Percentiles rank a stretch among this genome's conserved stretches.
These are phyloP conservation scores for Voacanga thouarsii DNA, from an alignment of 257 asterid species.

Conservation along the genomic window DNA sequence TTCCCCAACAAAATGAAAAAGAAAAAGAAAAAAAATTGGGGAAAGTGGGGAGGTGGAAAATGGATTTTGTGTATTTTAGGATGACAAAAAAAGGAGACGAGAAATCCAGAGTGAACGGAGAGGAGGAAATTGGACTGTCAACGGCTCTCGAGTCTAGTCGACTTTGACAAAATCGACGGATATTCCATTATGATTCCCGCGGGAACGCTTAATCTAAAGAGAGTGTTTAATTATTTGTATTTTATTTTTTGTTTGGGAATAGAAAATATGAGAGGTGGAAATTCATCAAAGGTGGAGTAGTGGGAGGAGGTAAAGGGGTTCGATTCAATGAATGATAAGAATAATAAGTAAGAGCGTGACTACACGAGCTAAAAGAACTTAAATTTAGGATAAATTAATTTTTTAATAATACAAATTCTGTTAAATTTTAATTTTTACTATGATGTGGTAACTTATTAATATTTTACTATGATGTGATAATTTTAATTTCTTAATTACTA, in stretches of 20 bases:
- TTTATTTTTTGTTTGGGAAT: not conserved
- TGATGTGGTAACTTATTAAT: no score
- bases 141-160: conserved; percentile 11
- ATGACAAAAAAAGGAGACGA: not conserved
- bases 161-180: conserved; percentile 11
- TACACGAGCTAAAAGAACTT: no score
- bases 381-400: no score
- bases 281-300: no score
- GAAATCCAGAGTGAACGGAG: conserved; percentile 4
- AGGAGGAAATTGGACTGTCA: conserved; percentile 6
- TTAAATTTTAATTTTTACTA: no score
- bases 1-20: not conserved
- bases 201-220: not conserved
- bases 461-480: no score
- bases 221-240: not conserved
- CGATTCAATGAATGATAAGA: no score
- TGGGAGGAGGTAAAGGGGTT: no score
- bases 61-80: not conserved
- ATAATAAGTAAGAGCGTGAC: no score
- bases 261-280: no score
- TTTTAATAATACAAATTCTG: no score
- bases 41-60: not conserved
- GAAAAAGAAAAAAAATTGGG: not conserved
- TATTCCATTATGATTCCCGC: conserved; percentile 17
- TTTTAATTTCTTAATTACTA: no score